Evolutionary conservation across 2,329 filamentous ascomycete genomes (phyloP).

Genomic region (Trichoderma semiorbis): DNA sequence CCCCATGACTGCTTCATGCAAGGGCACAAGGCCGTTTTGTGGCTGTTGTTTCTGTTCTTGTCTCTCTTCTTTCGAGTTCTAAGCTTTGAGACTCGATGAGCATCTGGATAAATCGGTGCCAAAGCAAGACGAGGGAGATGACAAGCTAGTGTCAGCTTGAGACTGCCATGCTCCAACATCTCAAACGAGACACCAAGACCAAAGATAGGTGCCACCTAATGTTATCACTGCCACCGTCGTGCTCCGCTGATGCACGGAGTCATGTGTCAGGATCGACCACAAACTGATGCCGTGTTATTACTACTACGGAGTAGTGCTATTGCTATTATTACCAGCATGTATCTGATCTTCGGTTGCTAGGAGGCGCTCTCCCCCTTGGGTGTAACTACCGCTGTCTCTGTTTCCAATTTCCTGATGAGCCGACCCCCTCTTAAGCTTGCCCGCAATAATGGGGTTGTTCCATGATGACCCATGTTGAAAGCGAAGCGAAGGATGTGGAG

Average conservation of each 20-base stretch:
- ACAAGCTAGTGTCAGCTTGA: neutral
- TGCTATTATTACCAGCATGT: neutral
- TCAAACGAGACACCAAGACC: neutral
- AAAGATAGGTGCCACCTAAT: neutral
- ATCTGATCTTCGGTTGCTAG: conserved; percentile 10
- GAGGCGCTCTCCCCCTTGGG: neutral
- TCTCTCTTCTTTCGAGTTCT: neutral
- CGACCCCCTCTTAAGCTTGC: neutral
- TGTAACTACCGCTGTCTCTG: conserved; percentile 14
- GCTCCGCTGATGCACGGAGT: conserved; percentile 7
- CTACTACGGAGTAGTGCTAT: neutral
- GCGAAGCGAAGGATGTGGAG: neutral
- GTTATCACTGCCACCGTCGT: neutral
- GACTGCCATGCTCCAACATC: neutral
- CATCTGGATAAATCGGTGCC: neutral
- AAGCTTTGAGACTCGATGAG: neutral
- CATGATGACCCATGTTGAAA: neutral
- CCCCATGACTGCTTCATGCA: conserved; percentile 1
- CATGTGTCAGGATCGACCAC: conserved; percentile 7
- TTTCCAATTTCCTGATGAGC: conserved; percentile 21
- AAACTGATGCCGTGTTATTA: neutral
- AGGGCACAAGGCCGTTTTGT: neutral
- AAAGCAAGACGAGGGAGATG: neutral
- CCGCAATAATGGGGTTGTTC: neutral
- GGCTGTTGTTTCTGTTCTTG: neutral